Percentiles rank a stretch among this genome's conserved stretches.
Evolutionary conservation across 2,329 filamentous ascomycete genomes (phyloP).

Genomic region (Exophiala calicioides): DNA sequence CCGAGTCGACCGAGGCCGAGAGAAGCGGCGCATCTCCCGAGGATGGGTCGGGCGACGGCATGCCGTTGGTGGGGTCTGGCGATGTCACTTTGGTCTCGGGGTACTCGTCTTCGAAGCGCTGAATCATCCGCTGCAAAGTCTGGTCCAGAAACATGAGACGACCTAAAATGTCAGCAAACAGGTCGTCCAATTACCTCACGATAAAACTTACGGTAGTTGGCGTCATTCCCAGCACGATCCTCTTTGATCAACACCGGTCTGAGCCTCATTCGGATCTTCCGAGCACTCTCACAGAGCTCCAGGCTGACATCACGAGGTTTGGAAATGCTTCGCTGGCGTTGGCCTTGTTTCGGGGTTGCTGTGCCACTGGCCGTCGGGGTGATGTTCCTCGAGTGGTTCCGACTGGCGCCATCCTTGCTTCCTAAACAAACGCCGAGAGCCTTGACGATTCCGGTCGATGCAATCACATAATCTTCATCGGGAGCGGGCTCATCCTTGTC

Average conservation of each 20-base stretch:
- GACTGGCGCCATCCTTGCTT: conserved; percentile 63
- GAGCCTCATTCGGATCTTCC: conserved; percentile 81
- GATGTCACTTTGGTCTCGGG: conserved; percentile 62
- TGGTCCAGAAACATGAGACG: conserved; percentile 83
- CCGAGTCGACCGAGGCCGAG: conserved; percentile 20
- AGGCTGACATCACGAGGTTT: conserved; percentile 93
- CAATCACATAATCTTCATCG: conserved; percentile 93
- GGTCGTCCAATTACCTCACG: conserved; percentile 4
- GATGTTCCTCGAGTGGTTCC: conserved; percentile 38
- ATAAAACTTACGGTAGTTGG: conserved; percentile 69
- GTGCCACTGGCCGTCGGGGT: conserved; percentile 53
- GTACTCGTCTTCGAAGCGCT: conserved; percentile 93
- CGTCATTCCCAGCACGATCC: conserved; percentile 68
- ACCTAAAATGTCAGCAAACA: conserved; percentile 49
- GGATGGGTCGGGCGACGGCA: conserved; percentile 25
- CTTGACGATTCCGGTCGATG: conserved; percentile 92
- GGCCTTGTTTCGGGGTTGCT: conserved; percentile 56
- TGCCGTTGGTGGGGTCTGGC: conserved; percentile 14
- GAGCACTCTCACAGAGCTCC: conserved; percentile 79
- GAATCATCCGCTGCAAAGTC: conserved; percentile 87
- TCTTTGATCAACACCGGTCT: conserved; percentile 81
- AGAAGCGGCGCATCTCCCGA: conserved; percentile 17
- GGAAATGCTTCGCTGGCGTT: conserved; percentile 47
- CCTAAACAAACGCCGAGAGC: conserved; percentile 87
- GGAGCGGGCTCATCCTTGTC: conserved; percentile 70